Base-by-base conservation (phyloP, 2,329 filamentous ascomycete species). In the Pseudogymnoascus sp. region DNA sequence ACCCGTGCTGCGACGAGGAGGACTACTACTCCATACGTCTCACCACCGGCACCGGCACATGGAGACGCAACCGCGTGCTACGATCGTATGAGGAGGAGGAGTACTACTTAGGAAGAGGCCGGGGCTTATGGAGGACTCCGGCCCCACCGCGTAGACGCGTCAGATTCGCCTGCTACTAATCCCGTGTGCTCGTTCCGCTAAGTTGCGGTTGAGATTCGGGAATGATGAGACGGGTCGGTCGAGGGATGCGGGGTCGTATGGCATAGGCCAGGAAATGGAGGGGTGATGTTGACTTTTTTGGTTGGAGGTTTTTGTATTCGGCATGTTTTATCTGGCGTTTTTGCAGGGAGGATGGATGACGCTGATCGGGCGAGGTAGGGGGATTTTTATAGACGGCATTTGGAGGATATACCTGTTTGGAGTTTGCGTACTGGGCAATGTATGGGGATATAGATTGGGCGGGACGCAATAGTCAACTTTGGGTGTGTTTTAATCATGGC, bases 61-160 rank as follows among this genome's bases (percentile, higher is more conserved):
- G 50, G 50, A 19, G 50, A 33, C 50, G n/a, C 28, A 33, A 57
- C 50, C 28, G 50, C 28, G 50, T 57, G 17, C 28, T 57, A 33
- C 50, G 50, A 57, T 57, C 50, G 2, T 57, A 57, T 4, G 50
- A 57, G 6, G 50, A 57, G 50, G 50, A 57, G 50, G 50, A 57
- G 17, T 57, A 57, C 11, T 57, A 13, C 50, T n/a, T 33, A 10
- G 6, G n/a, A n/a, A n/a, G n/a, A n/a, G n/a, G 50, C 28, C 26
- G 50, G 15, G 4, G n/a, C 17, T 5, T 10, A 19, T 57, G 50
- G 50, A 57, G 50, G n/a, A 19, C 17, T 1, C 50, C 50, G 23
- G 5, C 50, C 9, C 50, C 26, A 13, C 21, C 21, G n/a, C 11
- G 28, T n/a, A 33, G 50, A 33, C 50, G 28, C 6, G 50, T 57